Base-by-base conservation (phyloP, 371 early-diverging fungal species). In the Dichotomocladium elegans region DNA sequence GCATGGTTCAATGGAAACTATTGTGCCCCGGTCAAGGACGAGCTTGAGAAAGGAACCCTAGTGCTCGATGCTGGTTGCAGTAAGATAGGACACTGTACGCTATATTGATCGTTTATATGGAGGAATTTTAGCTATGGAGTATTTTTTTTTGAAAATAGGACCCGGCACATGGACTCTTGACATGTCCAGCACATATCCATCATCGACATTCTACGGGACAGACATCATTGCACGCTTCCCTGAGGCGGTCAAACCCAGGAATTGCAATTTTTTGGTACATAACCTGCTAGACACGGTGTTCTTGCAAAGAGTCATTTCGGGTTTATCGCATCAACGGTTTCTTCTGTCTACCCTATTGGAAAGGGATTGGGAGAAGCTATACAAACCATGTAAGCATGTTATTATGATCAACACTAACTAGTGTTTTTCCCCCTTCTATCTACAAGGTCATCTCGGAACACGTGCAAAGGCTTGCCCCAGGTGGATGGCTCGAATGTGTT, bases 241-340 rank as follows among this genome's bases (percentile, higher is more conserved):
- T 11, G 51, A 37, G 28, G 40, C 25, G 15, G 33, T 54, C 30
- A 48, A 46, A 29, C 60, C 60, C 26, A 19, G n/a, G n/a, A n/a
- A n/a, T n/a, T n/a, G n/a, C n/a, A n/a, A n/a, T n/a, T n/a, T n/a
- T n/a, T n/a, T n/a, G n/a, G 11, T 55, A 60, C 58, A 70, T 47
- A 83, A 83, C 45, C 66, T 83, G 46, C 60, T 74, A 11, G 73
- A 81, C 17, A 60, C 0, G 43, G 81, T 11, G 78, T 80, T 7
- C 79, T 70, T 55, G 69, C 76, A 3, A 74, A 78, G 44, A 61
- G 74, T 43, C 52, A 63, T 30, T 79, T 81, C 63, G 80, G 77
- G 40, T 81, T 70, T 60, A 62, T 81, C 27, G n/a, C 74, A 80
- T 55, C 75, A 81, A 53, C 66, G 78, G 42, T 33, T 72, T 19